Percentiles rank a stretch among this genome's conserved stretches.
These are phyloP conservation scores for Boletus barrowsii DNA, from an alignment of 768 basidiomycete species.

Conservation along the genomic window DNA sequence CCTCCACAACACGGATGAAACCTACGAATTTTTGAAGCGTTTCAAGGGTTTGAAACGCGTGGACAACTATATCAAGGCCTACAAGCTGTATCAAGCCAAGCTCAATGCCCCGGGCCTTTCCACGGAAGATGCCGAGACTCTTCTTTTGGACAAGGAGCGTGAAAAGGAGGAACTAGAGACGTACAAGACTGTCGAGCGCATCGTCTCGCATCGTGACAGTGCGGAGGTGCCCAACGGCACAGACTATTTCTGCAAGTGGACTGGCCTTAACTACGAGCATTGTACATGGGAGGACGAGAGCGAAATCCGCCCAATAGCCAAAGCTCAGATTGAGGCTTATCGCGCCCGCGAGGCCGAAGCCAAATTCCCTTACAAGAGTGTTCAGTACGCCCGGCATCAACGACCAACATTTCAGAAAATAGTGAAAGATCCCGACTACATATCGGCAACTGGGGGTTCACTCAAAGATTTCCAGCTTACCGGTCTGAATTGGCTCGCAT, in stretches of 20 bases:
- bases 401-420: slow-evolving; percentile 84
- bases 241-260: slow-evolving; percentile 98
- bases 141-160: slow-evolving; percentile 87
- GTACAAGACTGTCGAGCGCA: slow-evolving; percentile 87
- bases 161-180: slow-evolving; percentile 89
- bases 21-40: slow-evolving; percentile 91
- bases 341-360: slow-evolving; percentile 71
- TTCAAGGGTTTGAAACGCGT: slow-evolving; percentile 96
- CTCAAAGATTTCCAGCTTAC: slow-evolving; percentile 98
- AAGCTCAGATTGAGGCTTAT: slow-evolving; percentile 77
- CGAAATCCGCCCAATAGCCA: slow-evolving; percentile 76
- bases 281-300: slow-evolving; percentile 92
- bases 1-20: slow-evolving; percentile 98
- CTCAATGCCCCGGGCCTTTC: slow-evolving; percentile 64
- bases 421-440: slow-evolving; percentile 83
- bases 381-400: slow-evolving; percentile 56
- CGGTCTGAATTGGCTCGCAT: slow-evolving; percentile 98
- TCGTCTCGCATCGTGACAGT: slow-evolving; percentile 75
- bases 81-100: slow-evolving; percentile 69
- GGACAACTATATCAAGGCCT: slow-evolving; percentile 97
- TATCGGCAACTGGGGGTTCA: slow-evolving; percentile 70
- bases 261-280: slow-evolving; percentile 86
- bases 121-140: slow-evolving; percentile 85
- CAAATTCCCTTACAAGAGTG: slow-evolving; percentile 84
- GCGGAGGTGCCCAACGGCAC: slow-evolving; percentile 45